Percentiles rank a stretch among this genome's conserved stretches.
phyloP scores from a whole-genome alignment of 495 filamentous ascomycete species.

The Tetracladium marchalianum region DNA sequence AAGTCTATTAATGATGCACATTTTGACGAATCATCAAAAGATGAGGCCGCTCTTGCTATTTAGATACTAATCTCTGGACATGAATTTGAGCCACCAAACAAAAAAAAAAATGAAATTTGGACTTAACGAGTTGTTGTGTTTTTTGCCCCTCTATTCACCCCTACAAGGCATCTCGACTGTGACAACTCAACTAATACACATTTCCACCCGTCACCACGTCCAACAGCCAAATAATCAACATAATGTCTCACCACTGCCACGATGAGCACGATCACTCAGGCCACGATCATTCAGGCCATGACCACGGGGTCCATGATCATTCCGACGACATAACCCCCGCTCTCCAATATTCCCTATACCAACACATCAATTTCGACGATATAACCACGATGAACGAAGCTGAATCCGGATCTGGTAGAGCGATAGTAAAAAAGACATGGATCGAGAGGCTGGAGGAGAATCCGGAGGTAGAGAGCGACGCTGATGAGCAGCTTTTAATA shows the following conservation, averaged over 20 bases:
- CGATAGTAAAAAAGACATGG: slow-evolving; percentile 86
- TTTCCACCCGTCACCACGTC: slow-evolving; percentile 1
- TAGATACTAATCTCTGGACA: not conserved
- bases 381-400: slow-evolving; percentile 83
- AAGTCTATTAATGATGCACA: too few species aligned
- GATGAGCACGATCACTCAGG: slow-evolving; percentile 26
- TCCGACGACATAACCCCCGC: slow-evolving; percentile 87
- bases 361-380: slow-evolving; percentile 80
- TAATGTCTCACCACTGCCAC: slow-evolving; percentile 30
- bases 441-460: slow-evolving; percentile 57
- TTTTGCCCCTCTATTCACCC: not conserved
- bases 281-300: slow-evolving; percentile 23
- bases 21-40: too few species aligned
- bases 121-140: too few species aligned
- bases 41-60: too few species aligned
- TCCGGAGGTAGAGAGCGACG: slow-evolving; percentile 72
- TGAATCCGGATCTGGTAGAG: slow-evolving; percentile 52
- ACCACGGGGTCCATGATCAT: slow-evolving; percentile 49
- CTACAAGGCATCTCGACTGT: not conserved
- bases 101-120: not conserved
- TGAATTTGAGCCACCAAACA: not conserved
- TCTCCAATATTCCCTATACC: slow-evolving; percentile 76
- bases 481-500: slow-evolving; percentile 89
- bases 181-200: not conserved
- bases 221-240: slow-evolving; percentile 9